These are phyloP conservation scores for Santalum album DNA, from an alignment of 164 flowering plant genomes.

Conservation along the genomic window DNA sequence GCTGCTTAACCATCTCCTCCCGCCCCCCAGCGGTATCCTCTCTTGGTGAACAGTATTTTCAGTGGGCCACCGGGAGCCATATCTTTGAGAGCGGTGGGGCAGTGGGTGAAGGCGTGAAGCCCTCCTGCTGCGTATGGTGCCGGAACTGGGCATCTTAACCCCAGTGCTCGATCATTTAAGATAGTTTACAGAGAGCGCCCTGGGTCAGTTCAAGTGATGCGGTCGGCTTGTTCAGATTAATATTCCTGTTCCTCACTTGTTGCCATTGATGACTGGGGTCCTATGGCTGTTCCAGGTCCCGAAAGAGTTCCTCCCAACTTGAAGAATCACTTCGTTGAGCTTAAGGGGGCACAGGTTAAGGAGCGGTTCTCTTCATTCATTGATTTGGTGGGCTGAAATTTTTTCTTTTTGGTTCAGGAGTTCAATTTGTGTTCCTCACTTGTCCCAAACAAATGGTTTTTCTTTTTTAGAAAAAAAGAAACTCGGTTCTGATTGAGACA, in stretches of 20 bases:
- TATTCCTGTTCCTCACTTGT: slow-evolving; percentile 76
- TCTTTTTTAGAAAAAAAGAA: too few relatives aligned
- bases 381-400: too few relatives aligned
- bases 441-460: too few relatives aligned
- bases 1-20: too few relatives aligned
- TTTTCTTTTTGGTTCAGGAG: too few relatives aligned
- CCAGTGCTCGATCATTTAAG: slow-evolving; percentile 86
- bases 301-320: slow-evolving; percentile 73
- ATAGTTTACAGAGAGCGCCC: slow-evolving; percentile 89
- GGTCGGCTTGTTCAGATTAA: slow-evolving; percentile 83
- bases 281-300: slow-evolving; percentile 93
- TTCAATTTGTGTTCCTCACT: too few relatives aligned
- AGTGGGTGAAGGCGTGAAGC: slow-evolving; percentile 46
- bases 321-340: slow-evolving; percentile 72
- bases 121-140: slow-evolving; percentile 25
- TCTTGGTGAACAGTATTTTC: too few relatives aligned
- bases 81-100: slow-evolving; percentile 62
- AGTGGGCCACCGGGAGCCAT: slow-evolving; percentile 66
- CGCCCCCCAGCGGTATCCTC: too few relatives aligned
- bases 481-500: too few relatives aligned
- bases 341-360: slow-evolving; percentile 98
- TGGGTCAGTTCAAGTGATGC: slow-evolving; percentile 85
- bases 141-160: slow-evolving; percentile 63
- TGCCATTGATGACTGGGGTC: slow-evolving; percentile 92
- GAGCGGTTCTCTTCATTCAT: slow-evolving; percentile 17